Evolutionary conservation across 306 rosid genomes (phyloP).

Genomic region (Inga laurina): DNA sequence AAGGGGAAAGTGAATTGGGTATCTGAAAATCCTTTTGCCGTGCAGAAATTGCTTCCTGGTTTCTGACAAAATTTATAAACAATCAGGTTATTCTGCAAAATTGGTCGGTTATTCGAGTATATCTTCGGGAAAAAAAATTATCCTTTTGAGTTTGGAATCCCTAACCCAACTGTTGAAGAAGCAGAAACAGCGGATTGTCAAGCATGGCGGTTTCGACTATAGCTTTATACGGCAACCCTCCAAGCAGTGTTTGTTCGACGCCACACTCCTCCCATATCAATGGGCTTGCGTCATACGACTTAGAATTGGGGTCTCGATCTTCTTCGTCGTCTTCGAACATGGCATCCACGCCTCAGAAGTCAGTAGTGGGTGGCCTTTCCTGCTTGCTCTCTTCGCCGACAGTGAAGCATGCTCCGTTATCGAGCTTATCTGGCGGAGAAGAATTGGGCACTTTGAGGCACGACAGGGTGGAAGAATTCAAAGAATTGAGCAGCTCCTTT

Average conservation of each 20-base stretch:
- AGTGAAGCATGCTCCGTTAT: too few species aligned
- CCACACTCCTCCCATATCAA: too few species aligned
- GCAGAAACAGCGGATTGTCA: conserved; percentile 18
- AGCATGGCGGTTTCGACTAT: too few species aligned
- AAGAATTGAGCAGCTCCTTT: conserved; percentile 73
- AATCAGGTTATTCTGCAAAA: background rate
- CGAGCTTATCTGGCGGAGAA: too few species aligned
- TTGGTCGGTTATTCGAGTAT: background rate
- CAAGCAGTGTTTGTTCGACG: too few species aligned
- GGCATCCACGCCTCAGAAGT: too few species aligned
- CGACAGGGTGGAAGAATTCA: conserved; percentile 62
- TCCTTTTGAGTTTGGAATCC: conserved; percentile 21
- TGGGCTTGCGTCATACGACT: too few species aligned
- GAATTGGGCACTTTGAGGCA: background rate
- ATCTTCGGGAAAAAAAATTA: background rate
- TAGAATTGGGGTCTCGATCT: too few species aligned
- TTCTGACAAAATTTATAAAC: background rate
- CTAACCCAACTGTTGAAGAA: conserved; percentile 23
- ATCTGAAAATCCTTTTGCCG: conserved; percentile 6
- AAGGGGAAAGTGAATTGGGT: background rate
- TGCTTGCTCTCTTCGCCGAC: too few species aligned
- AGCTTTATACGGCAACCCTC: too few species aligned
- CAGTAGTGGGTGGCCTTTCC: too few species aligned
- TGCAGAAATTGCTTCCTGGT: background rate
- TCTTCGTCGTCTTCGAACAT: too few species aligned